A percentile compares a stretch with the other conserved stretches of the same genome.
These are phyloP conservation scores for Coemansia sp. DNA, from an alignment of 192 early-diverging fungal genomes.

Conservation along the genomic window DNA sequence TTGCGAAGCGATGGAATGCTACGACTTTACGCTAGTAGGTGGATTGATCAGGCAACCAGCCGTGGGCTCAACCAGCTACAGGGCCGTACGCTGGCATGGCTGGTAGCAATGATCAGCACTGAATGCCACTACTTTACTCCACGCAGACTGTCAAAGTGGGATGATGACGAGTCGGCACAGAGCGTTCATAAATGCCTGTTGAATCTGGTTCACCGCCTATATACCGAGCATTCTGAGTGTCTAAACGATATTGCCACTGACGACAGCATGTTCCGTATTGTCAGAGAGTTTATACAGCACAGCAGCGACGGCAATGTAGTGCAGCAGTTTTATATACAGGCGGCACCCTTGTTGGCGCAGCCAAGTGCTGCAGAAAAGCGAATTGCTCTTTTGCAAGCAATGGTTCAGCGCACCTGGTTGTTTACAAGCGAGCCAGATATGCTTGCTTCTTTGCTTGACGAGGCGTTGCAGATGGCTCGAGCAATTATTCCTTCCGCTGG, in stretches of 20 bases:
- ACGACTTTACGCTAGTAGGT: constrained; percentile 13
- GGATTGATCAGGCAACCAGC: constrained; percentile 6
- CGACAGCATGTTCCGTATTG: constrained; percentile 14
- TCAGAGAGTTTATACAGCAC: constrained; percentile 19
- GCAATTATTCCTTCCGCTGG: background rate
- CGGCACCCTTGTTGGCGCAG: background rate
- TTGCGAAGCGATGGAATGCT: constrained; percentile 15
- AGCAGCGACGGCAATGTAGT: background rate
- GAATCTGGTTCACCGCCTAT: constrained; percentile 4
- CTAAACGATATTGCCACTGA: background rate
- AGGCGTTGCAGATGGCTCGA: constrained; percentile 1
- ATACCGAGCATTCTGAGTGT: background rate
- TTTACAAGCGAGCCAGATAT: constrained; percentile 4
- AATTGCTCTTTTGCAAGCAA: constrained; percentile 8
- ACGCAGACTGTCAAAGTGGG: constrained; percentile 18
- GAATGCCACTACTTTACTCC: background rate
- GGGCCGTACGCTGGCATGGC: constrained; percentile 7
- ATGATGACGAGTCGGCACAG: constrained; percentile 5
- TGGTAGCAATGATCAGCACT: constrained; percentile 9
- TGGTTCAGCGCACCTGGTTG: constrained; percentile 6
- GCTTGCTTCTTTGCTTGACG: constrained; percentile 1
- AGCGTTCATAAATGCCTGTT: constrained; percentile 9
- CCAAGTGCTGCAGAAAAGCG: background rate
- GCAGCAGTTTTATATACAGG: background rate
- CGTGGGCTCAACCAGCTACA: background rate